Evolutionary conservation across 352 stramenopile species (phyloP), one percentile per base, ranked within the genome.

Genomic region (Phytophthora kernoviae): DNA sequence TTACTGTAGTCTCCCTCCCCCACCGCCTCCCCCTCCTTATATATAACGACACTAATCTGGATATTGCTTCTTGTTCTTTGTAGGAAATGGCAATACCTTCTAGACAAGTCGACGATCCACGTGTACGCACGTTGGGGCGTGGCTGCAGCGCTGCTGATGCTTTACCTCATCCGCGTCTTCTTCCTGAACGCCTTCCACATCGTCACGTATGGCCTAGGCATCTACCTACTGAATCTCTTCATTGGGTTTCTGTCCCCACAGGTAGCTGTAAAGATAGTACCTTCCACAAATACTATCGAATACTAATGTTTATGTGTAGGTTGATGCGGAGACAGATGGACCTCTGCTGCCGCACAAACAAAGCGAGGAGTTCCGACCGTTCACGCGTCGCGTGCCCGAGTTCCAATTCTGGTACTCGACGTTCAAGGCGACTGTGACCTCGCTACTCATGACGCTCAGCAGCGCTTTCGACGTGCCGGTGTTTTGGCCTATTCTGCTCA

Each of bases 201-300:
- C 67, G 93, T 99, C 20, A 99, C 97, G 0, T 99, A 99, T 72
- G 97, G 96, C 5, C 81, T 99, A 26, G 97, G 97, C 34, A 99
- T 99, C 62, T 99, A 98, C 75, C 77, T 99, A 45, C 78, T 99
- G 49, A 99, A 99, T 68, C 97, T 99, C 58, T 99, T 99, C 65
- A 99, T 99, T 73, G 97, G 97, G 4, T 99, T 99, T 71, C 70
- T 99, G 21, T 98, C 93, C 49, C 97, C 97, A n/a, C 87, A 99
- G 68, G 90, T 99, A 62, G 6, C 24, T 30, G 24, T 3, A 30
- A 30, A n/a, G n/a, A 30, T 30, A 30, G 6, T 30, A 30, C 24
- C 6, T 3, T 30, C 3, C 24, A 30, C 3, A 7, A 30, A 3
- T 30, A 7, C 24, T 30, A 30, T 6, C 6, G 24, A 30, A 6